Conservation (phyloP, 176 grass and related monocot species). For the Bolboschoenus planiculmis region DNA sequence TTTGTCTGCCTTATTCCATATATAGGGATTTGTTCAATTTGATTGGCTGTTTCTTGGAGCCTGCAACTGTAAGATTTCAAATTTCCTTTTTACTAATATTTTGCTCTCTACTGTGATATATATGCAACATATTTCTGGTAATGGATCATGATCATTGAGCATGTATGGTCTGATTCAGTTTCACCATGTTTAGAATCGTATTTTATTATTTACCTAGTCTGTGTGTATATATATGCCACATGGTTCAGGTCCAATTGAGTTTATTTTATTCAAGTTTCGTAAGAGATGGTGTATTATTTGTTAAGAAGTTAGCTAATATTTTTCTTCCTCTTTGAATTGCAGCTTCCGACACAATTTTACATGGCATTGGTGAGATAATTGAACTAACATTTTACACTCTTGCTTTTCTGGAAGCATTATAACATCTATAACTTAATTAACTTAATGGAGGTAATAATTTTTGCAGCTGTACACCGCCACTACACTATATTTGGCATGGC, state of each 20-base stretch:
- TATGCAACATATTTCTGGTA: not conserved
- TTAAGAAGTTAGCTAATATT: slow-evolving; percentile 26
- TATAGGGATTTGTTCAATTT: slow-evolving; percentile 95
- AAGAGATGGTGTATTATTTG: not conserved
- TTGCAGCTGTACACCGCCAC: slow-evolving; percentile 88
- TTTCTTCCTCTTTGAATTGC: slow-evolving; percentile 32
- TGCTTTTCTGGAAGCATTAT: not conserved
- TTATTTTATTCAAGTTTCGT: not conserved
- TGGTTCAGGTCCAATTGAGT: not conserved
- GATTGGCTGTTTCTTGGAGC: slow-evolving; percentile 76
- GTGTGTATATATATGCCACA: too few species aligned
- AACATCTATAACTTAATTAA: not conserved
- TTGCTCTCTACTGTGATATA: not conserved
- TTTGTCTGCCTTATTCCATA: slow-evolving; percentile 1
- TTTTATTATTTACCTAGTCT: not conserved
- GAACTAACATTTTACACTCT: not conserved
- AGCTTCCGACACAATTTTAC: slow-evolving; percentile 95
- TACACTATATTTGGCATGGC: slow-evolving; percentile 52
- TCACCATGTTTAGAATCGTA: not conserved
- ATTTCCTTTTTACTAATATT: not conserved
- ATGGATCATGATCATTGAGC: not conserved
- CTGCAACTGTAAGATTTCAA: slow-evolving; percentile 68
- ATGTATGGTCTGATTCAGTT: not conserved
- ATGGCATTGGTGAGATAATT: slow-evolving; percentile 74
- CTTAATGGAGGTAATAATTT: slow-evolving; percentile 13